phyloP scores from a whole-genome alignment of 2,329 filamentous ascomycete genomes.

The Ophidiomyces ophidiicola region DNA sequence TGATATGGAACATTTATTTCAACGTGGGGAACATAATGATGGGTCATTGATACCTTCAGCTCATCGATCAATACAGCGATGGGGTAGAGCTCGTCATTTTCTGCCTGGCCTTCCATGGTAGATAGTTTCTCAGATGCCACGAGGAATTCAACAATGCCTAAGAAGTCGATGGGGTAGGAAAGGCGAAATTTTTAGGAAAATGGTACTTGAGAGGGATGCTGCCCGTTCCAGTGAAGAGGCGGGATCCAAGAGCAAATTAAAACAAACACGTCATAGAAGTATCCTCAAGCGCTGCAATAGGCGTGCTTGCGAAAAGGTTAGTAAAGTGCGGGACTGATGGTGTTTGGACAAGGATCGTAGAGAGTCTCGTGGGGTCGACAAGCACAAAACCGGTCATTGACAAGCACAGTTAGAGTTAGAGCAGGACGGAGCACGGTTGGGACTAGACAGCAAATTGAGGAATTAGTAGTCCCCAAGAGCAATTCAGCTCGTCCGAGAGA shows the following conservation, averaged over 20 bases:
- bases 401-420: too few relatives aligned
- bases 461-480: too few relatives aligned
- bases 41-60: conserved; percentile 63
- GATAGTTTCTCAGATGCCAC: conserved; percentile 21
- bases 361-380: conserved; percentile 11
- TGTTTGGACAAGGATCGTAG: conserved; percentile 10
- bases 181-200: conserved; percentile 9
- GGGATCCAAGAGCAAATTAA: conserved; percentile 4
- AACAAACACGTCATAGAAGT: conserved; percentile 8
- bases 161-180: neutral
- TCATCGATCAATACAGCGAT: conserved; percentile 99
- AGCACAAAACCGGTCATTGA: conserved; percentile 8
- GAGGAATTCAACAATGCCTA: neutral
- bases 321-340: conserved; percentile 7
- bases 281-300: conserved; percentile 1
- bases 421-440: conserved; percentile 3
- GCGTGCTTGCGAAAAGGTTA: conserved; percentile 1
- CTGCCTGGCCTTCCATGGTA: conserved; percentile 80
- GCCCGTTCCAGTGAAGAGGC: neutral
- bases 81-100: conserved; percentile 97
- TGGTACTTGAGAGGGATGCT: neutral
- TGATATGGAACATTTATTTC: neutral
- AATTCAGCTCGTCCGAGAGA: too few relatives aligned
- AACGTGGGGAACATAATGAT: neutral
- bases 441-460: neutral